A percentile compares a stretch with the other conserved stretches of the same genome.
phyloP scores from a whole-genome alignment of 2,329 filamentous ascomycete species.

The Arthroderma sp. region DNA sequence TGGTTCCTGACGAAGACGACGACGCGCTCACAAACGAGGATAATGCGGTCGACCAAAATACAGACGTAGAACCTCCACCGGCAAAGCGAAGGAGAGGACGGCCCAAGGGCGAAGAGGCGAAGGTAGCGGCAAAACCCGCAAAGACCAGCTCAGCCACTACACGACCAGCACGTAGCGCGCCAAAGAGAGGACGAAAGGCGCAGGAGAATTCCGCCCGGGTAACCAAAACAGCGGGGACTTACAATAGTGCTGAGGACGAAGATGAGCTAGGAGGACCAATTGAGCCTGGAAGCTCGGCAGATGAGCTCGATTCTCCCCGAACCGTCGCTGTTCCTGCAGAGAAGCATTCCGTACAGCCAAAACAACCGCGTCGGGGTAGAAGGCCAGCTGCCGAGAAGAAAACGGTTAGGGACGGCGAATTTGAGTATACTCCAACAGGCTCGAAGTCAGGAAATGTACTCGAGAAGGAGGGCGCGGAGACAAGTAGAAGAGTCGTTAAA shows the following conservation, averaged over 20 bases:
- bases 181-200: slow-evolving; percentile 17
- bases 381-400: slow-evolving; percentile 16
- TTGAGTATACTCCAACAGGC: slow-evolving; percentile 27
- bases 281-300: slow-evolving; percentile 14
- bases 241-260: slow-evolving; percentile 1
- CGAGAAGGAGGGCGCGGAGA: slow-evolving; percentile 13
- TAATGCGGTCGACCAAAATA: slow-evolving; percentile 16
- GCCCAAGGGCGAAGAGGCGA: slow-evolving; percentile 31
- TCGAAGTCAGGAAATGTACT: not conserved
- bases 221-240: not conserved
- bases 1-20: slow-evolving; percentile 34
- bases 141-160: slow-evolving; percentile 16
- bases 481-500: slow-evolving; percentile 13
- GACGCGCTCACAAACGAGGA: slow-evolving; percentile 16
- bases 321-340: slow-evolving; percentile 6
- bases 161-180: slow-evolving; percentile 8
- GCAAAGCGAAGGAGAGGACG: slow-evolving; percentile 26
- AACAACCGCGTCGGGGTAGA: slow-evolving; percentile 17
- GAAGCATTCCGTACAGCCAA: slow-evolving; percentile 10
- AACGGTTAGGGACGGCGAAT: slow-evolving; percentile 26
- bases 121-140: slow-evolving; percentile 24
- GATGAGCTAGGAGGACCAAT: slow-evolving; percentile 21
- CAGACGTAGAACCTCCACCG: slow-evolving; percentile 22
- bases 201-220: not conserved
- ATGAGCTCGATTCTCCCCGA: slow-evolving; percentile 17